These are phyloP conservation scores for Neocallimastix lanati DNA, from an alignment of 192 early-diverging fungal species.

Conservation along the genomic window DNA sequence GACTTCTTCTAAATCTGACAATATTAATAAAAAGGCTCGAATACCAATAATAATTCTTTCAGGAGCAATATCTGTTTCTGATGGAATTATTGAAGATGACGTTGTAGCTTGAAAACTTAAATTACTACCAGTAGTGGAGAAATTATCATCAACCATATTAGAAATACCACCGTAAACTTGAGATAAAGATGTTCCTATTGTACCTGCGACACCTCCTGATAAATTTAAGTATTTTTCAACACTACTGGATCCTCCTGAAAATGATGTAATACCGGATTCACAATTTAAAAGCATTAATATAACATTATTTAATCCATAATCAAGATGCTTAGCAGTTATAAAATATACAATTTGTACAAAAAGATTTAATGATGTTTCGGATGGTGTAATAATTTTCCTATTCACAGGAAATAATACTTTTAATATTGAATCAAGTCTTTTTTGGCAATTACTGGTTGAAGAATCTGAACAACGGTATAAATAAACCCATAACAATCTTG, in stretches of 20 bases:
- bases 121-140: slow-evolving; percentile 1
- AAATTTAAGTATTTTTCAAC: not conserved
- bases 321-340: slow-evolving; percentile 34
- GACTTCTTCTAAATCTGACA: slow-evolving; percentile 49
- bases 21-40: slow-evolving; percentile 45
- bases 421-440: slow-evolving; percentile 13
- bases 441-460: slow-evolving; percentile 6
- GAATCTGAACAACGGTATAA: slow-evolving; percentile 74
- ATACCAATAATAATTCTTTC: slow-evolving; percentile 62
- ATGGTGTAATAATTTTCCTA: slow-evolving; percentile 28
- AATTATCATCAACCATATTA: not conserved
- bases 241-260: not conserved
- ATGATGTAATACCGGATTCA: slow-evolving; percentile 13
- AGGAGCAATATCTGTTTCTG: slow-evolving; percentile 26
- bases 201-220: not conserved
- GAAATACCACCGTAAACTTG: not conserved
- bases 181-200: not conserved
- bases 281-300: slow-evolving; percentile 41
- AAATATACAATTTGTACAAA: slow-evolving; percentile 57
- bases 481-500: slow-evolving; percentile 81
- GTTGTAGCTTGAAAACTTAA: slow-evolving; percentile 13
- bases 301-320: slow-evolving; percentile 50
- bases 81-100: slow-evolving; percentile 9
- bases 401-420: slow-evolving; percentile 45
- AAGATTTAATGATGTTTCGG: slow-evolving; percentile 43